Evolutionary conservation across 1,139 yeast species (phyloP).

Genomic region (Candida pseudoviswanathii): DNA sequence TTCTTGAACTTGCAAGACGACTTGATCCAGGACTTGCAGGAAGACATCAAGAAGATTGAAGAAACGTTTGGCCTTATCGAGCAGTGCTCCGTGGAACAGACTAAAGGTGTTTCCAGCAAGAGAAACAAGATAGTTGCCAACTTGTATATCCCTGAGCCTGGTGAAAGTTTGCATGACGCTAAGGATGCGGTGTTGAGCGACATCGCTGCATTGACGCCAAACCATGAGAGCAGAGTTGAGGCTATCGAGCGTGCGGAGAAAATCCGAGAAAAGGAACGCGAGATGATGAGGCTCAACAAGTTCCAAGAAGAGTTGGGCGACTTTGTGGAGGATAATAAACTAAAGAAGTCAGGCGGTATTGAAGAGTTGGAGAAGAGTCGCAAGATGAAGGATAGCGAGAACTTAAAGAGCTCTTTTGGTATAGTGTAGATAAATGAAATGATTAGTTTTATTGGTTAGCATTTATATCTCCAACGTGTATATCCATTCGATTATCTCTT

Average conservation of each 20-base stretch:
- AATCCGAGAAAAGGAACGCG: slow-evolving; percentile 71
- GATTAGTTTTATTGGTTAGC: neutral
- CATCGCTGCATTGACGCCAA: slow-evolving; percentile 76
- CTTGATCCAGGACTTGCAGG: slow-evolving; percentile 73
- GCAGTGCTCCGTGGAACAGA: slow-evolving; percentile 79
- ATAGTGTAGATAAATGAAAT: slow-evolving; percentile 19
- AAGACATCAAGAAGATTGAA: slow-evolving; percentile 75
- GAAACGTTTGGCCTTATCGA: slow-evolving; percentile 84
- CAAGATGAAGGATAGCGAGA: slow-evolving; percentile 66
- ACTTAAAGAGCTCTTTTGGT: slow-evolving; percentile 53
- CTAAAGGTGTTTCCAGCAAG: slow-evolving; percentile 37
- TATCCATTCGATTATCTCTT: slow-evolving; percentile 4
- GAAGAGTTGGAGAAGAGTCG: slow-evolving; percentile 80
- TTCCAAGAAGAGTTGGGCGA: slow-evolving; percentile 88
- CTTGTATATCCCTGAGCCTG: slow-evolving; percentile 62
- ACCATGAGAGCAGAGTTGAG: slow-evolving; percentile 80
- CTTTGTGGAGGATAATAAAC: slow-evolving; percentile 74
- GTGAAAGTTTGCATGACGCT: slow-evolving; percentile 61
- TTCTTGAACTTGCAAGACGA: slow-evolving; percentile 89
- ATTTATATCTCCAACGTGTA: neutral
- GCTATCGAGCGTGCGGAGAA: slow-evolving; percentile 90
- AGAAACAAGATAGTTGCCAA: slow-evolving; percentile 43
- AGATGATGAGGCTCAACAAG: slow-evolving; percentile 56
- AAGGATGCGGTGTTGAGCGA: slow-evolving; percentile 82
- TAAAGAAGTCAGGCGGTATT: slow-evolving; percentile 85